Conservation (phyloP, 441 rosid genomes). For the Eutrema salsugineum region DNA sequence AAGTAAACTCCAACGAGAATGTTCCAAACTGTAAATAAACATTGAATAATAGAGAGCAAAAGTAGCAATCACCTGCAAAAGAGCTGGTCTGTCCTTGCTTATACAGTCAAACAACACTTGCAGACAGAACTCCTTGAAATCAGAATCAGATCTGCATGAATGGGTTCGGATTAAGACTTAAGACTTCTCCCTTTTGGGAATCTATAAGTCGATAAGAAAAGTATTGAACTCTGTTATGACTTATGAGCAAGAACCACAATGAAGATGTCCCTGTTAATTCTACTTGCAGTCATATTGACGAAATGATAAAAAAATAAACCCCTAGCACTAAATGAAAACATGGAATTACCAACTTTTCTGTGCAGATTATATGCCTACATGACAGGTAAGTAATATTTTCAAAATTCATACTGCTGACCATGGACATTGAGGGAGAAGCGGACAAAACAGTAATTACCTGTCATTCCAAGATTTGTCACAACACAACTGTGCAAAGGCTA, state of each 20-base stretch:
- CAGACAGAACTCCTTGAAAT: conserved; percentile 95
- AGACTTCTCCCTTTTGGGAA: not conserved
- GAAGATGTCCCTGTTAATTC: not conserved
- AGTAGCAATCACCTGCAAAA: conserved; percentile 66
- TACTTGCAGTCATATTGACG: not conserved
- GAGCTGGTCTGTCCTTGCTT: conserved; percentile 97
- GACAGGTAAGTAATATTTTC: not conserved
- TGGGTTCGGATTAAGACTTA: conserved; percentile 6
- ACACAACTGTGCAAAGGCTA: conserved; percentile 91
- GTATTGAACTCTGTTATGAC: not conserved
- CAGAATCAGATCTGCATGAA: conserved; percentile 66
- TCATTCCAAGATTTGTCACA: conserved; percentile 86
- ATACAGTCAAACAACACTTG: conserved; percentile 96
- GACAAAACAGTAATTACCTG: conserved; percentile 43
- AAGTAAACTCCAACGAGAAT: not conserved
- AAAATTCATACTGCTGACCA: not conserved
- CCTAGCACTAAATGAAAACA: too few relatives aligned
- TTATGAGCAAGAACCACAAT: not conserved
- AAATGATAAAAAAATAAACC: too few relatives aligned
- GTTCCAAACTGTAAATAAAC: not conserved
- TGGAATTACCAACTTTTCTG: not conserved
- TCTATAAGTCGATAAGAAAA: not conserved
- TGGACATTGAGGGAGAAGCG: not conserved
- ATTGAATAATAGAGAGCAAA: not conserved
- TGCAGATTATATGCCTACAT: not conserved